Conservation (phyloP, 1,284 basidiomycete genomes). For the Sanghuangporus baumii region DNA sequence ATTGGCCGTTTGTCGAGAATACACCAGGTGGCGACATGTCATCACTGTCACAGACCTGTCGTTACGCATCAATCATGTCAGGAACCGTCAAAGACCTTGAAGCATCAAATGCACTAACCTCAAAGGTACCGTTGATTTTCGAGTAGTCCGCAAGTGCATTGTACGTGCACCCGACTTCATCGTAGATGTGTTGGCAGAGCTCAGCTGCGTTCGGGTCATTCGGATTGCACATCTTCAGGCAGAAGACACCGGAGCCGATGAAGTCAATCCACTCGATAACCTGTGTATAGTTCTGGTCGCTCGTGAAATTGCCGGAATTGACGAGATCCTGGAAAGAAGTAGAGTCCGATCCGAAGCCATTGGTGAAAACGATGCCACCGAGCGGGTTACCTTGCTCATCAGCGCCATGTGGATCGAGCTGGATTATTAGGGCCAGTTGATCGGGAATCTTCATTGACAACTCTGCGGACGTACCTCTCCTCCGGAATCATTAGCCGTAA, state of each 20-base stretch:
- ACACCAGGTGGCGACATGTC: slow-evolving; percentile 24
- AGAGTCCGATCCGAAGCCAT: slow-evolving; percentile 24
- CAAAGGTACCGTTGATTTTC: slow-evolving; percentile 24
- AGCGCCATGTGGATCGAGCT: slow-evolving; percentile 25
- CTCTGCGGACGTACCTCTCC: slow-evolving; percentile 14
- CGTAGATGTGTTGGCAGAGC: slow-evolving; percentile 21
- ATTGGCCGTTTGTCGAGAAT: slow-evolving; percentile 15
- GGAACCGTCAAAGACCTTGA: background rate
- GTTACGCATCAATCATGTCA: background rate
- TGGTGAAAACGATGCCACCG: slow-evolving; percentile 35
- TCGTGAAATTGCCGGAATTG: slow-evolving; percentile 18
- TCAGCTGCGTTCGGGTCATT: slow-evolving; percentile 12
- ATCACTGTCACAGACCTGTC: slow-evolving; percentile 26
- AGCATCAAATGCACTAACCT: background rate
- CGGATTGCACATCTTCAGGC: slow-evolving; percentile 20
- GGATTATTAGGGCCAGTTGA: background rate
- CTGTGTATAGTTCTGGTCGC: slow-evolving; percentile 25
- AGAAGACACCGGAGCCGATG: slow-evolving; percentile 23
- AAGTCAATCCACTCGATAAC: slow-evolving; percentile 31
- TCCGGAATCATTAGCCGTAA: slow-evolving; percentile 27
- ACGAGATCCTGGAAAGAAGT: slow-evolving; percentile 13
- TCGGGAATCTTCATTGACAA: background rate
- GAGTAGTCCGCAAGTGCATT: slow-evolving; percentile 20
- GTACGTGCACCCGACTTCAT: slow-evolving; percentile 19
- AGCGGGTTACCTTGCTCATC: slow-evolving; percentile 32